Base-by-base conservation (phyloP, 345 rosid species). In the Syzygium jambos region DNA sequence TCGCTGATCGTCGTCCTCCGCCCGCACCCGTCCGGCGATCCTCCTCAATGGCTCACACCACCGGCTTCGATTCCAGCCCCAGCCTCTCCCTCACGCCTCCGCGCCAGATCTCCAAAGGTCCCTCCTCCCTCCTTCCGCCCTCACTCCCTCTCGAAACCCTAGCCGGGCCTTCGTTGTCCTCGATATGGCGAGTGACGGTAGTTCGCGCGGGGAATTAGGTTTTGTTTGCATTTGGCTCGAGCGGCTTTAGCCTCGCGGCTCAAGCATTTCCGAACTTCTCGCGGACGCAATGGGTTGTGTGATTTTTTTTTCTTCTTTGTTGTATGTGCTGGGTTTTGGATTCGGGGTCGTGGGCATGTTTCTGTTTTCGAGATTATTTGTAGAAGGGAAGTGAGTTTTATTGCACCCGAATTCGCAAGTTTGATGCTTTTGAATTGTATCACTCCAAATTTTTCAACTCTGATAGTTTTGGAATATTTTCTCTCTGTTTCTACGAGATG, bases 31-130 rank as follows among this genome's bases (percentile, higher is more conserved):
- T 56, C 77, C 77, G 27, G 53, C 43, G 15, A 49, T 30, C 84
- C 23, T 77, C 95, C 23, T 77, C 95, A 94, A 97, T 97, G 99
- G 95, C 98, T 87, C 91, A 92, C 86, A 88, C 84, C 86, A 73
- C 95, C 89, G 92, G 89, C 87, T 91, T 93, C 89, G 94, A 89
- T 89, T 90, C 95, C 57, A 90, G 93, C 88, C 91, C 85, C 89
- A 85, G 87, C 65, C 95, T 95, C 91, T 87, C 93, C 87, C 65
- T 96, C 90, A 90, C 92, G 86, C 95, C 99, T 43, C 95, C 93
- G n/a, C 94, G 87, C 91, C 93, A 91, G 94, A 93, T 96, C 97
- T 91, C 95, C 93, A 97, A 93, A 94, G 98, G 98, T 94, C 85
- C 46, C 46, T 43, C 46, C 80, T 46, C 55, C 1, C 85, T 85